phyloP scores from a whole-genome alignment of 2,329 filamentous ascomycete species.

The Colletotrichum tropicicola region DNA sequence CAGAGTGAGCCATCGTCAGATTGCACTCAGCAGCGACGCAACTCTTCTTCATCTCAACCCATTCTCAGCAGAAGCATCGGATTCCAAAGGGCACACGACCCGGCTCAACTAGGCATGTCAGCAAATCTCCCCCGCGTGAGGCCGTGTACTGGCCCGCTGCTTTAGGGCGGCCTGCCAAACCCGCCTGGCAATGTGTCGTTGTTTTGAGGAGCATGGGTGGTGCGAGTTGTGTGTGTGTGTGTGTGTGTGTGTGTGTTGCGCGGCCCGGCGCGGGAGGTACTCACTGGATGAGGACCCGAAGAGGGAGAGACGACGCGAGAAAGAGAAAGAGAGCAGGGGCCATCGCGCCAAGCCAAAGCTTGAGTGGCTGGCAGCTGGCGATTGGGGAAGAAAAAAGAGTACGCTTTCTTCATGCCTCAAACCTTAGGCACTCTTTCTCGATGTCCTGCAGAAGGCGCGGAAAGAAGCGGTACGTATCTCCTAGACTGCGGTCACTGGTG shows the following conservation, averaged over 20 bases:
- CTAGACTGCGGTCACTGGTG: constrained; percentile 14
- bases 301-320: no score
- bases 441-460: not conserved
- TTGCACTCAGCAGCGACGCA: constrained; percentile 11
- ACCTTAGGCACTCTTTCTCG: not conserved
- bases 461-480: not conserved
- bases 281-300: not conserved
- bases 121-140: not conserved
- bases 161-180: not conserved
- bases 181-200: not conserved
- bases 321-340: not conserved
- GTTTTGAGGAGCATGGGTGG: not conserved
- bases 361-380: constrained; percentile 7
- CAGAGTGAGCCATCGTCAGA: constrained; percentile 4
- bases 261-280: constrained; percentile 13
- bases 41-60: constrained; percentile 19
- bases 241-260: constrained; percentile 1
- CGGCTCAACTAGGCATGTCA: not conserved
- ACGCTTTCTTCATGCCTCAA: not conserved
- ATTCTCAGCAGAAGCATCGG: constrained; percentile 9
- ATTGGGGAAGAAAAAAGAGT: not conserved
- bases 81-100: not conserved
- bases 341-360: not conserved
- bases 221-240: constrained; percentile 1
- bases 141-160: not conserved